Base-by-base conservation (phyloP, 176 grass and related monocot genomes). In the Poa pratensis region DNA sequence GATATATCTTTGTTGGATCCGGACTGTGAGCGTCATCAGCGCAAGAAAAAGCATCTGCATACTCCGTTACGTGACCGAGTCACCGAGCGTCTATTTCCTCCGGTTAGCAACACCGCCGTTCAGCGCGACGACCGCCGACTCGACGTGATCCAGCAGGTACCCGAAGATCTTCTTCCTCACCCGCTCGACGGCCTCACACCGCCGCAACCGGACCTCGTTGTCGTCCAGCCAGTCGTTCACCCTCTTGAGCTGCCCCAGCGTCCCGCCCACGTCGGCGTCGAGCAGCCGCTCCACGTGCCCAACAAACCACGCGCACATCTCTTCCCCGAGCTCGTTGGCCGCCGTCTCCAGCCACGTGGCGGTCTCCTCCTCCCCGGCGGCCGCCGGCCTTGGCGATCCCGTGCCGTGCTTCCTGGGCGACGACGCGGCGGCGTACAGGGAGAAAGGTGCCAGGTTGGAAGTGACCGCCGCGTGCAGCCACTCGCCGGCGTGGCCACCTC, bases 161-260 rank as follows among this genome's bases (percentile, higher is more conserved):
- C 86, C 74, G 19, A 90, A 90, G 28, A 93, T 93, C 85, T 93
- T 93, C 88, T 86, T 85, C 82, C 82, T 88, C 23, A 90, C 50
- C 50, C 85, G 49, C 42, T 90, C 88, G 5, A 75, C 60, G 23
- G 65, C 86, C 16, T 76, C 85, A 18, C 62, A 28, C 55, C 71
- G 9, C 2, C n/a, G 73, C 1, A 3, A 2, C 6, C 48, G 24
- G 7, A 20, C 71, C 53, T 16, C 71, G 5, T 85, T 64, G 53
- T 20, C 66, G 6, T 86, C 88, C 67, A 93, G 88, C 91, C 91
- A 93, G 67, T 90, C 91, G 74, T 90, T 90, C 16, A 93, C 82
- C 74, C 83, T 78, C 88, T 83, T 93, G 34, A 93, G 85, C 88
- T 93, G 91, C 65, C 88, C 88, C 32, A 90, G 74, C 78, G 80